Conservation (phyloP, 2,329 filamentous ascomycete species). For the Trichoderma guizhouense region DNA sequence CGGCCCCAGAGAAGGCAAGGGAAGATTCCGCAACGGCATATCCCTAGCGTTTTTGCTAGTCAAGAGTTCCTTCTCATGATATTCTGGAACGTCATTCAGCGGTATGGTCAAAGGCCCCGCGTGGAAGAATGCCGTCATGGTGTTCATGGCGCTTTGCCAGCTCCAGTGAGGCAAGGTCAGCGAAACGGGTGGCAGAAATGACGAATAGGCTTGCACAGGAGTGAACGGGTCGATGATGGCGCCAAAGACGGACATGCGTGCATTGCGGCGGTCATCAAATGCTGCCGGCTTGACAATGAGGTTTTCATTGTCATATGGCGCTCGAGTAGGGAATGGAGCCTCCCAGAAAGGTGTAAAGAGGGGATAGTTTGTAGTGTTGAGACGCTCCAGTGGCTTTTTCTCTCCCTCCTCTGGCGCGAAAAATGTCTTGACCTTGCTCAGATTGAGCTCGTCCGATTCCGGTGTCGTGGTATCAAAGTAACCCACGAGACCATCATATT, state of each 20-base stretch:
- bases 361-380: neutral
- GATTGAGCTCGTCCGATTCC: neutral
- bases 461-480: neutral
- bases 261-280: neutral
- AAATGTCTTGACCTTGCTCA: neutral
- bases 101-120: constrained; percentile 31
- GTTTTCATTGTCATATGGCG: neutral
- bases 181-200: constrained; percentile 30
- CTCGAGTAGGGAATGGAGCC: neutral
- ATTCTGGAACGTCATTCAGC: constrained; percentile 11
- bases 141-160: constrained; percentile 34
- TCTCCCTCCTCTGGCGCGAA: neutral
- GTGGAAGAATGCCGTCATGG: constrained; percentile 42
- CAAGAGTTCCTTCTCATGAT: neutral
- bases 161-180: constrained; percentile 37
- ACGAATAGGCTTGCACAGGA: neutral
- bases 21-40: neutral
- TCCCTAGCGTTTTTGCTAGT: neutral
- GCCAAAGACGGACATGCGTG: neutral
- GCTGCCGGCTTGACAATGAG: neutral
- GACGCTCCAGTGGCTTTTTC: neutral
- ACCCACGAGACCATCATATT: neutral
- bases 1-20: neutral
- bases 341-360: neutral
- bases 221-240: neutral